Percentiles rank a stretch among this genome's conserved stretches.
Evolutionary conservation across 495 filamentous ascomycete genomes (phyloP).

Genomic region (Penicillium mononematosum): DNA sequence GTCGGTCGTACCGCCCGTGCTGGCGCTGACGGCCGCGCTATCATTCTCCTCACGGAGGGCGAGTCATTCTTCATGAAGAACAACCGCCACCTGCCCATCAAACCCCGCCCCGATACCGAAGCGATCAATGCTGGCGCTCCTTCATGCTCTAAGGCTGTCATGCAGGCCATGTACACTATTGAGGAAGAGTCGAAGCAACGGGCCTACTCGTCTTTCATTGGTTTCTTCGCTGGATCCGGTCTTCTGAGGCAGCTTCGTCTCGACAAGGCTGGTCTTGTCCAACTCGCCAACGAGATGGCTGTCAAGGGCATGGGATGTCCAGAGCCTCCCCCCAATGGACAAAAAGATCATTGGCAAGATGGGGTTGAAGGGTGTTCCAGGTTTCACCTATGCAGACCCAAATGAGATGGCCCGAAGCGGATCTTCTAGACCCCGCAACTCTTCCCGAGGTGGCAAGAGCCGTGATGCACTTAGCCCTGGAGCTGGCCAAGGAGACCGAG

Average conservation of each 20-base stretch:
- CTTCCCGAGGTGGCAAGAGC: conserved; percentile 17
- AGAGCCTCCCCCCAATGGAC: conserved; percentile 45
- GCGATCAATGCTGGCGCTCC: conserved; percentile 33
- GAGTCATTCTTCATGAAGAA: conserved; percentile 60
- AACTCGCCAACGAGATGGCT: conserved; percentile 46
- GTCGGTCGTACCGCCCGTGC: conserved; percentile 71
- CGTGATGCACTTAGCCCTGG: conserved; percentile 36
- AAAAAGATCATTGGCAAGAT: conserved; percentile 50
- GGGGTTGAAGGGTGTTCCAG: conserved; percentile 50
- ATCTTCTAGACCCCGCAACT: conserved; percentile 17
- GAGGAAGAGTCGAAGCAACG: conserved; percentile 52
- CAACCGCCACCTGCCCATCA: conserved; percentile 55
- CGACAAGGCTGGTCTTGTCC: conserved; percentile 42
- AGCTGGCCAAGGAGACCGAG: conserved; percentile 27
- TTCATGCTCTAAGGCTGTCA: conserved; percentile 23
- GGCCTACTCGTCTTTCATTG: conserved; percentile 56
- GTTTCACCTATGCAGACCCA: conserved; percentile 39
- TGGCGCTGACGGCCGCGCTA: conserved; percentile 64
- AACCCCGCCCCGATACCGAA: conserved; percentile 48
- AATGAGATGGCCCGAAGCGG: conserved; percentile 18
- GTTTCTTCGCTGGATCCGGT: conserved; percentile 46
- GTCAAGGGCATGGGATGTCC: conserved; percentile 46
- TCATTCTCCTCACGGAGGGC: conserved; percentile 58
- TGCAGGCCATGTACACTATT: conserved; percentile 37
- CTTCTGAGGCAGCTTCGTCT: conserved; percentile 41